Conservation (phyloP, 2,329 filamentous ascomycete species). For the Colletotrichum sp. region DNA sequence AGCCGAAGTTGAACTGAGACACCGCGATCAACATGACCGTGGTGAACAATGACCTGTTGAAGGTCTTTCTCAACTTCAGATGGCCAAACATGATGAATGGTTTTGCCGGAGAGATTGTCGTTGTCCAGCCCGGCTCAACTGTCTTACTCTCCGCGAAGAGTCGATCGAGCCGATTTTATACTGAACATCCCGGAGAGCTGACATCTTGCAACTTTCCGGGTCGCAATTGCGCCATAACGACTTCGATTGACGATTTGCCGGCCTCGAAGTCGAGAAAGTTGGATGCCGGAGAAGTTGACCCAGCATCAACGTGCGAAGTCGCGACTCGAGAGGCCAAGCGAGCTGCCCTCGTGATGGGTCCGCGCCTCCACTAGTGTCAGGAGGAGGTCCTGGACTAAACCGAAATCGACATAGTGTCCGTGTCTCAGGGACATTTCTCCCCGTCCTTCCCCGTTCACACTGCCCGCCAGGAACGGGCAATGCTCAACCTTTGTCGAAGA, state of each 20-base stretch:
- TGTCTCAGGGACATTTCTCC: background rate
- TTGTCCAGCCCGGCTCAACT: background rate
- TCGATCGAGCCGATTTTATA: background rate
- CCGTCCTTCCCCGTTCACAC: background rate
- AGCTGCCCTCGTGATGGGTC: background rate
- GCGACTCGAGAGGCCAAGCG: background rate
- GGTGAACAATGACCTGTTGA: conserved; percentile 24
- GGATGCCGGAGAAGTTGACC: background rate
- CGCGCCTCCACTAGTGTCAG: background rate
- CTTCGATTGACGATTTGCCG: background rate
- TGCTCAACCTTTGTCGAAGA: background rate
- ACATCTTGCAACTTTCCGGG: background rate
- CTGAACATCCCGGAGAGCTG: background rate
- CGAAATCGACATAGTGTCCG: background rate
- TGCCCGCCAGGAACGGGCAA: background rate
- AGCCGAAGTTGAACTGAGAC: conserved; percentile 43
- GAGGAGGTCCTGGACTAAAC: background rate
- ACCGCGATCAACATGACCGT: conserved; percentile 35
- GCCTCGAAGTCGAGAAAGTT: background rate
- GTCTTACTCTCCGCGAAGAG: background rate
- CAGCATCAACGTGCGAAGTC: background rate
- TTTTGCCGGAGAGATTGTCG: background rate
- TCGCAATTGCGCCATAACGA: background rate
- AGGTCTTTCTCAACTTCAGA: conserved; percentile 5
- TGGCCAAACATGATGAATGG: background rate